phyloP scores from a whole-genome alignment of 495 filamentous ascomycete species.

The Jackrogersella multiformis region DNA sequence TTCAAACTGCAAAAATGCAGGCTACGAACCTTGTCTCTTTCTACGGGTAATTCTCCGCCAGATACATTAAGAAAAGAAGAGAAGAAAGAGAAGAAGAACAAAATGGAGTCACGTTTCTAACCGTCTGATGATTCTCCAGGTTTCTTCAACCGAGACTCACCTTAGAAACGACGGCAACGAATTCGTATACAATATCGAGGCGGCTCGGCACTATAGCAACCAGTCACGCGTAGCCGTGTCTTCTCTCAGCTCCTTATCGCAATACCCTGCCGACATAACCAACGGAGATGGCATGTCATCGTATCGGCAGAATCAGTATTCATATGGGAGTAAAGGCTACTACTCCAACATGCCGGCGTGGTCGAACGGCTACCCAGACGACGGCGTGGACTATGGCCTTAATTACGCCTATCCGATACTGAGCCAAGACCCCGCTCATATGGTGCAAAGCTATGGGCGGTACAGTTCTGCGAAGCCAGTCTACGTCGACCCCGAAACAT shows the following conservation, averaged over 20 bases:
- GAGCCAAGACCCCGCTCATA: conserved; percentile 43
- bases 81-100: conserved; percentile 8
- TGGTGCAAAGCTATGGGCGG: conserved; percentile 45
- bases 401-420: conserved; percentile 47
- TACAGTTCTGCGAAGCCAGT: conserved; percentile 43
- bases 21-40: conserved; percentile 76
- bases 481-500: conserved; percentile 47
- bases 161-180: conserved; percentile 50
- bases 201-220: conserved; percentile 51
- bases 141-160: conserved; percentile 57
- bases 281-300: conserved; percentile 45
- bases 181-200: conserved; percentile 53
- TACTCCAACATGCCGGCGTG: conserved; percentile 50
- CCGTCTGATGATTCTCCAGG: conserved; percentile 47
- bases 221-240: conserved; percentile 46
- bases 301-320: conserved; percentile 46
- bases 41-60: conserved; percentile 69
- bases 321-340: conserved; percentile 47
- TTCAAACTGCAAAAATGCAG: conserved; percentile 80
- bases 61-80: conserved; percentile 1
- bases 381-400: conserved; percentile 55
- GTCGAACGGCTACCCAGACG: conserved; percentile 47
- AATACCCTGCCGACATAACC: conserved; percentile 44
- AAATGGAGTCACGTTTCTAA: conserved; percentile 28
- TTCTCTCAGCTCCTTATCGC: conserved; percentile 25